phyloP scores from a whole-genome alignment of 2,329 filamentous ascomycete species.

The Alternaria brassicicola region DNA sequence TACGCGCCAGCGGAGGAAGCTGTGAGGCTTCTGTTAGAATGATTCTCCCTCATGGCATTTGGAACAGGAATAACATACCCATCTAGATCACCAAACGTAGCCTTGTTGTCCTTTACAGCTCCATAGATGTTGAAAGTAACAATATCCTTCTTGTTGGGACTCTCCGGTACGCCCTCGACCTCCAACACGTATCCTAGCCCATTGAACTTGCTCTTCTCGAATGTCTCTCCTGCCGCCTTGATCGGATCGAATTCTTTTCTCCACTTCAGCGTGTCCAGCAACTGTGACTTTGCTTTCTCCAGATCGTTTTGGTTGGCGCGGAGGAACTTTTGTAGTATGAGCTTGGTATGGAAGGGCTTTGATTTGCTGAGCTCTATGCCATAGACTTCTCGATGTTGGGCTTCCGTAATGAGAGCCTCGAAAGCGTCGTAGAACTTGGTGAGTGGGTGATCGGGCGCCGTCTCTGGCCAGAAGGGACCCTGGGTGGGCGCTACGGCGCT shows the following conservation, averaged over 20 bases:
- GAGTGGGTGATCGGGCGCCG: slow-evolving; percentile 52
- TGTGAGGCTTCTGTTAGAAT: slow-evolving; percentile 46
- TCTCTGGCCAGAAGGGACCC: slow-evolving; percentile 46
- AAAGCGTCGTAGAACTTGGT: slow-evolving; percentile 65
- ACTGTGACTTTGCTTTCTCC: slow-evolving; percentile 75
- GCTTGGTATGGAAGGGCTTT: slow-evolving; percentile 73
- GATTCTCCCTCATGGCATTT: neutral
- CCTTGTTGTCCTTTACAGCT: slow-evolving; percentile 77
- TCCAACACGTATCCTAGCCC: slow-evolving; percentile 80
- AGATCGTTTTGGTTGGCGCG: slow-evolving; percentile 84
- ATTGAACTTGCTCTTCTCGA: slow-evolving; percentile 72
- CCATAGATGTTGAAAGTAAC: slow-evolving; percentile 96
- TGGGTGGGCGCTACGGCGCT: slow-evolving; percentile 12
- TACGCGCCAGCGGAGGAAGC: slow-evolving; percentile 88
- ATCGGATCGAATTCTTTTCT: slow-evolving; percentile 76
- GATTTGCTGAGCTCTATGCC: slow-evolving; percentile 68
- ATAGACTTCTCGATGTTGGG: slow-evolving; percentile 81
- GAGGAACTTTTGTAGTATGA: slow-evolving; percentile 91
- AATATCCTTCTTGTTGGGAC: slow-evolving; percentile 64
- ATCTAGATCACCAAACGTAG: slow-evolving; percentile 80
- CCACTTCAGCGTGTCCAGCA: slow-evolving; percentile 81
- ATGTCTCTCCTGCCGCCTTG: slow-evolving; percentile 66
- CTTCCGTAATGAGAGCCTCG: slow-evolving; percentile 61
- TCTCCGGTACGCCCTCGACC: slow-evolving; percentile 63
- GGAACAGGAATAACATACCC: slow-evolving; percentile 62